These are phyloP conservation scores for Lasiosphaeris hirsuta DNA, from an alignment of 495 filamentous ascomycete genomes.

Conservation along the genomic window DNA sequence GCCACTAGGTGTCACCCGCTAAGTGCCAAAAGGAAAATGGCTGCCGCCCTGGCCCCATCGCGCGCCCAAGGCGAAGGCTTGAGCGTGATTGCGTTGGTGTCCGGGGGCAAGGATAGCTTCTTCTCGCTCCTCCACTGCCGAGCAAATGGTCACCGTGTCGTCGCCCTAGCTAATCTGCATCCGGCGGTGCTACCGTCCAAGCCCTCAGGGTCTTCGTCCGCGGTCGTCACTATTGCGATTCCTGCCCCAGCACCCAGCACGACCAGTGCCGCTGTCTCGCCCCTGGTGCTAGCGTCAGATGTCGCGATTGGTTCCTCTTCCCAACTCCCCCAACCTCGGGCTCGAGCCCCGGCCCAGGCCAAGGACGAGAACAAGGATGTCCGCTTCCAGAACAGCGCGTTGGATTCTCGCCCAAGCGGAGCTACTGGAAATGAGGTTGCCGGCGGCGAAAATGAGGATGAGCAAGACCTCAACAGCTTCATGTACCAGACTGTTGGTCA, in stretches of 20 bases:
- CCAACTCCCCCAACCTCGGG: background rate
- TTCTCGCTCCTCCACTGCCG: slow-evolving; percentile 89
- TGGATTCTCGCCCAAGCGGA: no score
- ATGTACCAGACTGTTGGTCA: slow-evolving; percentile 99
- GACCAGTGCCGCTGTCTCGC: slow-evolving; percentile 17
- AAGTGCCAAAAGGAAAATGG: background rate
- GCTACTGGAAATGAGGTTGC: no score
- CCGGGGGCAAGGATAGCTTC: slow-evolving; percentile 95
- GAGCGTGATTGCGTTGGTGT: slow-evolving; percentile 88
- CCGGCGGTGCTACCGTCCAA: slow-evolving; percentile 41
- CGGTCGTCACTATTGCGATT: slow-evolving; percentile 9
- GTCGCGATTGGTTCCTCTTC: background rate
- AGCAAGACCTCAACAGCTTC: slow-evolving; percentile 85
- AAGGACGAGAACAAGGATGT: background rate
- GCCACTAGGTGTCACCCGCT: background rate
- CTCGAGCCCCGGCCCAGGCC: background rate
- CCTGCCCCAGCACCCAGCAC: slow-evolving; percentile 1
- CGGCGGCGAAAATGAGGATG: slow-evolving; percentile 32
- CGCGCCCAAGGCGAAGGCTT: slow-evolving; percentile 36
- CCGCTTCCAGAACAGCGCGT: no score
- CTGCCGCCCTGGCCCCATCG: background rate
- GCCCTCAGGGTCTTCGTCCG: slow-evolving; percentile 5
- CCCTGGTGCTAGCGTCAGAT: background rate
- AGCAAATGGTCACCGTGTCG: slow-evolving; percentile 76
- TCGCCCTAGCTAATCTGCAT: slow-evolving; percentile 86